Base-by-base conservation (phyloP, 2,329 filamentous ascomycete species). In the Drechslerella dactyloides region DNA sequence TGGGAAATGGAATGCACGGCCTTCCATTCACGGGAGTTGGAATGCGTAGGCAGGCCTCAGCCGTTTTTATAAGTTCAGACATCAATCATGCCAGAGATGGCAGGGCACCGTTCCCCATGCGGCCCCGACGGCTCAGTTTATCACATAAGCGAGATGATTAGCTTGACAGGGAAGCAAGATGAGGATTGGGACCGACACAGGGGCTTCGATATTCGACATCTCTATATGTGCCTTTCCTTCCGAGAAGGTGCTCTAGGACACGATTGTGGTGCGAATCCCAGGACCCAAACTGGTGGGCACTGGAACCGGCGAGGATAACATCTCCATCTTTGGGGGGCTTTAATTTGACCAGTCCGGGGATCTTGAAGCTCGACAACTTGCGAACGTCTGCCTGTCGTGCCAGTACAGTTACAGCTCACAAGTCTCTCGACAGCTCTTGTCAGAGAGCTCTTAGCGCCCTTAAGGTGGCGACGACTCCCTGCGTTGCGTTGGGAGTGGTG, bases 81-180 rank as follows among this genome's bases (percentile, higher is more conserved):
- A 59, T 11, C 8, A 10, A 59, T 11, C 8, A 10, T 55, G 33
- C 60, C 51, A 72, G 35, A 55, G 17, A 33, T 17, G 30, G 19
- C 27, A 33, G 27, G 27, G 27, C 27, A 33, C 3, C 27, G 27
- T 21, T 55, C 24, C 30, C 60, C 55, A 65, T 65, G 55, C 52
- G 44, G 50, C 46, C 50, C 51, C 55, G 60, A 65, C 48, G 42
- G 60, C 48, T 50, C n/a, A 48, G 44, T 21, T 48, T 61, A 72
- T 70, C 68, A 46, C 33, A 53, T 57, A 60, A 72, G 68, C 68
- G 68, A 72, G 51, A 70, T 61, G 51, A 62, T 69, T 33, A 57
- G 6, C 27, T 63, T n/a, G 50, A 72, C 44, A 57, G 60, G 64
- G 55, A 56, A 50, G 46, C 60, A 64, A 33, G 44, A 61, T 52